phyloP scores from a whole-genome alignment of 495 filamentous ascomycete species.

The Penicillium lividum region DNA sequence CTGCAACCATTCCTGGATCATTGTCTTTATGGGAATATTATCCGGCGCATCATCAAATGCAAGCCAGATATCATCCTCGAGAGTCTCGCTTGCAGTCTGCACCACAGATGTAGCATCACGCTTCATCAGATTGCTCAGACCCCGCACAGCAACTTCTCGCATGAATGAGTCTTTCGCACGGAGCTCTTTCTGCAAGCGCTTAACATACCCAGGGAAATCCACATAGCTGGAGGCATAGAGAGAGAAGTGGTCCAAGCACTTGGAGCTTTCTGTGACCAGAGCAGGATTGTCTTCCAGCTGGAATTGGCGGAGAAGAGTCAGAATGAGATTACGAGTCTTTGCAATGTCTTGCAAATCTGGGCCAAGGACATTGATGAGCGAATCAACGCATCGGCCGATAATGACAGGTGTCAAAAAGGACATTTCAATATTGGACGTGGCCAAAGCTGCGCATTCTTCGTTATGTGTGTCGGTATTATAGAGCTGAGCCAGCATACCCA shows the following conservation, averaged over 20 bases:
- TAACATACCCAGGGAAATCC: conserved; percentile 80
- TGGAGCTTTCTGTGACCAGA: conserved; percentile 74
- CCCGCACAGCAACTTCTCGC: conserved; percentile 79
- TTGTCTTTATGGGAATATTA: conserved; percentile 74
- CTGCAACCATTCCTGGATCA: conserved; percentile 87
- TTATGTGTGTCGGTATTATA: conserved; percentile 92
- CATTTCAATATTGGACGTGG: conserved; percentile 86
- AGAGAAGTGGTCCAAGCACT: conserved; percentile 87
- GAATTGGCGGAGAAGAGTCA: conserved; percentile 83
- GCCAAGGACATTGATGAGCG: conserved; percentile 91
- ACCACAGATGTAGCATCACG: conserved; percentile 80
- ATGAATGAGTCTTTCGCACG: conserved; percentile 65
- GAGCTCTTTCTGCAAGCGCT: conserved; percentile 74
- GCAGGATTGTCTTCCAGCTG: conserved; percentile 72
- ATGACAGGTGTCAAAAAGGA: conserved; percentile 77
- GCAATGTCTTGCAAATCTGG: conserved; percentile 91
- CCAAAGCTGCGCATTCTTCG: conserved; percentile 70
- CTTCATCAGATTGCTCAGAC: conserved; percentile 93
- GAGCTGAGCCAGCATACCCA: conserved; percentile 90
- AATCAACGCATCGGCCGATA: conserved; percentile 87
- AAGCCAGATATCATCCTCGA: conserved; percentile 92
- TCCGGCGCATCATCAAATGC: conserved; percentile 74
- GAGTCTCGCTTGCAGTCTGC: conserved; percentile 64
- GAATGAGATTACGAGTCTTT: conserved; percentile 88
- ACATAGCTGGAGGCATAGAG: conserved; percentile 88